phyloP scores from a whole-genome alignment of 345 rosid genomes.

The Aurinia saxatilis region DNA sequence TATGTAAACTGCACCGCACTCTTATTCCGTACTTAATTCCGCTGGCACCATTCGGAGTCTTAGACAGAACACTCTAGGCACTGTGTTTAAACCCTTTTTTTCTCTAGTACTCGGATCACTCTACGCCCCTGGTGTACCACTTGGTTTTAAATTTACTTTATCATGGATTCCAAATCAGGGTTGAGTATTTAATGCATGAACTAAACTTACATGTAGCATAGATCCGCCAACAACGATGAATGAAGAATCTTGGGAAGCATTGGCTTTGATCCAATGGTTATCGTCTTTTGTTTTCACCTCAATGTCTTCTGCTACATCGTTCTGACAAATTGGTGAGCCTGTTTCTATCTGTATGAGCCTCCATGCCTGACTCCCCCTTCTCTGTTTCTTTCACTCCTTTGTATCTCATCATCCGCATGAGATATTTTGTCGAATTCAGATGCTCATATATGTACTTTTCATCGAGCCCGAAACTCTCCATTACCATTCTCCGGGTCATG shows the following conservation, averaged over 20 bases:
- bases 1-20: too few species aligned
- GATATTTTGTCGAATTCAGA: slow-evolving; percentile 23
- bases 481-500: slow-evolving; percentile 33
- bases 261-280: slow-evolving; percentile 27
- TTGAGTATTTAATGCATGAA: too few species aligned
- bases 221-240: slow-evolving; percentile 34
- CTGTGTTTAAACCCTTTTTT: too few species aligned
- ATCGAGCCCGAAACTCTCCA: slow-evolving; percentile 36
- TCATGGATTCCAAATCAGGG: too few species aligned
- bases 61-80: too few species aligned
- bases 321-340: slow-evolving; percentile 35
- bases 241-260: slow-evolving; percentile 34
- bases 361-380: slow-evolving; percentile 16
- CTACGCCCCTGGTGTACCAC: too few species aligned
- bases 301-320: slow-evolving; percentile 32
- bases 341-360: slow-evolving; percentile 42
- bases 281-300: slow-evolving; percentile 36
- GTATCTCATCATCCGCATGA: slow-evolving; percentile 37
- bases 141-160: too few species aligned
- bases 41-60: too few species aligned
- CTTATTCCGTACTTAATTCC: too few species aligned
- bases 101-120: too few species aligned
- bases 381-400: background rate
- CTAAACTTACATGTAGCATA: slow-evolving; percentile 23
- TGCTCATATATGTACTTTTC: slow-evolving; percentile 26